Percentiles rank a stretch among this genome's conserved stretches.
Conservation (phyloP, 805 yeast genomes). For the Wickerhamiella sorbophila region DNA sequence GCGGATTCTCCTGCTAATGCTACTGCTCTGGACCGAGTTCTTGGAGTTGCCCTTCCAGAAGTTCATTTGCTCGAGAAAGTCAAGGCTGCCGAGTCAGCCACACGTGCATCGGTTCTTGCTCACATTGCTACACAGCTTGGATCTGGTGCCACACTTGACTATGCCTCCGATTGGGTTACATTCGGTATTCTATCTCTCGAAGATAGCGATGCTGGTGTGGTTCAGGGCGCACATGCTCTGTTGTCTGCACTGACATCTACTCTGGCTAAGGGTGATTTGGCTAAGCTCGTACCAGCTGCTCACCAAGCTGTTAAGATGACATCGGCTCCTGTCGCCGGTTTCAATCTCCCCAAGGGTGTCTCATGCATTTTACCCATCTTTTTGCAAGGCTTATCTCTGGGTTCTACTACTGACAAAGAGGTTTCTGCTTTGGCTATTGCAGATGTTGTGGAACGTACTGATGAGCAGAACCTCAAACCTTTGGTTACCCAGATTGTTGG, state of each 20-base stretch:
- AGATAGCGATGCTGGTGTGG: slow-evolving; percentile 42
- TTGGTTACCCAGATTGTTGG: slow-evolving; percentile 91
- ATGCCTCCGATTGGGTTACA: slow-evolving; percentile 59
- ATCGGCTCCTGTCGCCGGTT: slow-evolving; percentile 62
- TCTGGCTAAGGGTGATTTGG: slow-evolving; percentile 64
- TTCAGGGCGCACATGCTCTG: slow-evolving; percentile 49
- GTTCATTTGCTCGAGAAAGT: slow-evolving; percentile 37
- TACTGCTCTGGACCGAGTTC: slow-evolving; percentile 49
- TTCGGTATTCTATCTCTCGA: slow-evolving; percentile 60
- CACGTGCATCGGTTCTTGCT: slow-evolving; percentile 34
- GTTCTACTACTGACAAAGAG: slow-evolving; percentile 71
- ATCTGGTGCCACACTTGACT: slow-evolving; percentile 20
- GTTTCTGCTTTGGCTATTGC: slow-evolving; percentile 80
- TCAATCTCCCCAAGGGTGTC: slow-evolving; percentile 56
- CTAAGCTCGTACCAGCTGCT: slow-evolving; percentile 67
- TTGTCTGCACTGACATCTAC: slow-evolving; percentile 51
- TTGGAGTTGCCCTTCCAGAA: slow-evolving; percentile 38
- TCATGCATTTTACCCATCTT: slow-evolving; percentile 79
- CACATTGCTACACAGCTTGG: slow-evolving; percentile 39
- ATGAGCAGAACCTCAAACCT: slow-evolving; percentile 54
- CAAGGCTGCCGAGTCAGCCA: slow-evolving; percentile 7
- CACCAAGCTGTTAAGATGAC: slow-evolving; percentile 53
- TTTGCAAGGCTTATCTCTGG: slow-evolving; percentile 91
- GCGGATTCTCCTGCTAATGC: slow-evolving; percentile 23
- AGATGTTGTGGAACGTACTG: slow-evolving; percentile 70